Evolutionary conservation across 805 yeast genomes (phyloP).

Genomic region (Candida cerambycidarum): DNA sequence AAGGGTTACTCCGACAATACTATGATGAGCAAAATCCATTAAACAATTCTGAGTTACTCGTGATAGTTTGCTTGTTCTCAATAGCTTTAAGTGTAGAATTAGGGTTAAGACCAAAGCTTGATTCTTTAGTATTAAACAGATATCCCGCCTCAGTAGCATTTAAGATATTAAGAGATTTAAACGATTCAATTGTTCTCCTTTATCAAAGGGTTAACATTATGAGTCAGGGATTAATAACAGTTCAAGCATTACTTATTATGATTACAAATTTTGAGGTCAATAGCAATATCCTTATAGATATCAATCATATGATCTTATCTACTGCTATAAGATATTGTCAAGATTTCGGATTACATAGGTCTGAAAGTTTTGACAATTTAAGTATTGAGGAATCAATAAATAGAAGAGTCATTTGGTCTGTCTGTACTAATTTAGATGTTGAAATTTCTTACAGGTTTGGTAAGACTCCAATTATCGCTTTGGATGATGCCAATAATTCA

Average conservation of each 20-base stretch:
- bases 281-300: conserved; percentile 22
- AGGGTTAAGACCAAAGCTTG: background rate
- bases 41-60: conserved; percentile 11
- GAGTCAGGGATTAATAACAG: conserved; percentile 50
- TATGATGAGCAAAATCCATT: background rate
- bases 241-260: conserved; percentile 53
- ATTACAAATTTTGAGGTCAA: conserved; percentile 32
- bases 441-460: conserved; percentile 40
- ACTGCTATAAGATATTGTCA: conserved; percentile 40
- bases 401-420: conserved; percentile 33
- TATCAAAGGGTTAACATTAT: conserved; percentile 50
- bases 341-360: conserved; percentile 40
- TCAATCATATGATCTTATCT: conserved; percentile 28
- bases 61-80: conserved; percentile 5
- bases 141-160: conserved; percentile 13
- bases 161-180: conserved; percentile 15
- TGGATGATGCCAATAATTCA: background rate
- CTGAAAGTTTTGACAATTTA: conserved; percentile 25
- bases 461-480: conserved; percentile 36
- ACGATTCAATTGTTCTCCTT: conserved; percentile 42
- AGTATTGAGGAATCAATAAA: conserved; percentile 18
- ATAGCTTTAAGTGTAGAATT: conserved; percentile 4
- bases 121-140: background rate
- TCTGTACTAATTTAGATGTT: conserved; percentile 33
- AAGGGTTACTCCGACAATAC: conserved; percentile 8